Evolutionary conservation across 2,329 filamentous ascomycete species (phyloP), one percentile per base, ranked within the genome.

Genomic region (Xylariales sp.): DNA sequence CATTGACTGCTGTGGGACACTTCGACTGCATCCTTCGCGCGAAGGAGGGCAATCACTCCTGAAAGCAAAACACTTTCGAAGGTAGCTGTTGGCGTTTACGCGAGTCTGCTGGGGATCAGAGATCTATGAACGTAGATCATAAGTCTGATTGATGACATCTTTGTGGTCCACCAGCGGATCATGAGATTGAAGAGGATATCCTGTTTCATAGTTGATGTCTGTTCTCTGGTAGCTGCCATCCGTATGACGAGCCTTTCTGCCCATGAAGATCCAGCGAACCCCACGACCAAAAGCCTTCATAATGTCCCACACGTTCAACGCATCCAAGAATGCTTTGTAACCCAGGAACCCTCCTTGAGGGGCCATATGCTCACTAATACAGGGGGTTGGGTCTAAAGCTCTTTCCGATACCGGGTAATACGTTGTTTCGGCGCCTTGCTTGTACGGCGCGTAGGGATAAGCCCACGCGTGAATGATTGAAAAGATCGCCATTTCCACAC

Each of bases 401-500:
- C 59, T 46, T 44, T 70, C 66, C 35, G 70, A 57, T 37, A 59
- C 51, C 29, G 72, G 70, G 43, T 75, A 76, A 41, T 66, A 72
- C n/a, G 60, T 62, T 21, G 57, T 50, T 35, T 63, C 70, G 15
- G 67, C 65, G 19, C 56, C 55, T 15, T 61, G 60, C 16, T 61
- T 67, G 59, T 95, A 95, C 1, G 80, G 81, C 40, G 72, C 71
- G 70, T 83, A 93, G 1, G 85, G 76, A 55, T 93, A 95, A 3
- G 89, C 86, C 70, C 82, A 94, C n/a, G 93, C 62, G 58, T 95
- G 88, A 37, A 95, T 62, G 29, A 89, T 54, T 14, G 85, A 70
- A 52, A 95, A 94, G 20, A 86, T 65, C 7, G 85, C 78, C 88
- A 95, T 95, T 61, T 95, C 88, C 28, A 93, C 67, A 54, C 85